Base-by-base conservation (phyloP, 2,329 filamentous ascomycete species). In the Zymoseptoria tritici region DNA sequence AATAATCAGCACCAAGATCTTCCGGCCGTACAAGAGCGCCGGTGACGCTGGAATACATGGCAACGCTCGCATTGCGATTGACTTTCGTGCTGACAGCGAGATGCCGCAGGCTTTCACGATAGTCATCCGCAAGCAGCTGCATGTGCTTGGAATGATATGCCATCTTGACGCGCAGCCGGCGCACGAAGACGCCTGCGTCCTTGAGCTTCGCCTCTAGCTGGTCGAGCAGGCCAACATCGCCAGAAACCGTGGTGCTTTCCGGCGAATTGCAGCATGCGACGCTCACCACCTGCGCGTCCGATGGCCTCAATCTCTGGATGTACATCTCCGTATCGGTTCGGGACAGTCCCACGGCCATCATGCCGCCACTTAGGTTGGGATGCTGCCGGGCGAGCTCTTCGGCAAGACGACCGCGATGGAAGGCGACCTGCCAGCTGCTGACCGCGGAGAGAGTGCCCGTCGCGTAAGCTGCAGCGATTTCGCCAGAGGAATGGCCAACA, bases 401-500 rank as follows among this genome's bases (percentile, higher is more conserved):
- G 46, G 46, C 46, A 19, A 49, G 46, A 19, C 46, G 46, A 9
- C 62, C 65, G 11, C 65, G 63, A 42, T 56, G 59, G 59, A 66
- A 13, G 63, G 56, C 13, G 60, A 19, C 55, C 3, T 53, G 54
- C 50, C 62, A 60, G 3, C 64, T 54, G 55, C 19, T 20, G 22
- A 57, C 42, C 42, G 51, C 54, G 16, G 63, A 58, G 5, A 72
- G 29, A 16, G 52, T 36, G 2, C 69, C 69, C 9, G 64, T 62
- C 6, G 69, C 66, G 57, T 70, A 73, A 2, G 72, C 68, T 2
- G 71, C 70, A 6, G 70, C 72, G n/a, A 73, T 70, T 55, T 74
- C 72, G 8, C 72, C 72, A 8, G 58, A 65, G 2, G 66, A 69
- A 58, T 74, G 72, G 2, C 72, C 72, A 7, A 69, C 62, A 1